Percentiles rank a stretch among this genome's conserved stretches.
Evolutionary conservation across 2,329 filamentous ascomycete genomes (phyloP).

Genomic region (Trichoderma gracile): DNA sequence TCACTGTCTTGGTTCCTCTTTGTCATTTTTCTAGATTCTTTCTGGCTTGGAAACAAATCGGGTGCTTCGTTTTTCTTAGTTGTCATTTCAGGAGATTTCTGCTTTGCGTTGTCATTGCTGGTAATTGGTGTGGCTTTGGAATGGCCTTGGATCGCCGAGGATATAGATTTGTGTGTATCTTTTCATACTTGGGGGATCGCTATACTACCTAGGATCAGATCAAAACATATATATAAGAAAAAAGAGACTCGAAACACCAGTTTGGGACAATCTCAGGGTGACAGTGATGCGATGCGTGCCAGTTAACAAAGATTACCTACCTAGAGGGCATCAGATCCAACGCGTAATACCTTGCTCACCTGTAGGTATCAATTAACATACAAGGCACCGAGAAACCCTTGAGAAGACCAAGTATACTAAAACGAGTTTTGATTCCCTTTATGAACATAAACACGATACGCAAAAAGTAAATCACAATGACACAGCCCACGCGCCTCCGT

Average conservation of each 20-base stretch:
- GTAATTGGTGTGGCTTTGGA: slow-evolving; percentile 11
- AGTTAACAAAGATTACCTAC: too few relatives aligned
- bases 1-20: not conserved
- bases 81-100: not conserved
- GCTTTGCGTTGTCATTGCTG: too few relatives aligned
- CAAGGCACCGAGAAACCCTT: not conserved
- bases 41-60: not conserved
- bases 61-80: not conserved
- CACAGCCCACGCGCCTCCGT: not conserved
- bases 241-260: not conserved
- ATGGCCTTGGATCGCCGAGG: not conserved
- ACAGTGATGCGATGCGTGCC: not conserved
- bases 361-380: not conserved
- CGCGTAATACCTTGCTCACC: too few relatives aligned
- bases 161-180: slow-evolving; percentile 1
- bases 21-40: not conserved
- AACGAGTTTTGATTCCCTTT: too few relatives aligned
- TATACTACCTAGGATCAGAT: not conserved
- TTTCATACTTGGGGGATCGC: not conserved
- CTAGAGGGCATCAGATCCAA: too few relatives aligned
- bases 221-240: not conserved
- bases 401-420: not conserved
- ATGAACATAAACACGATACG: too few relatives aligned
- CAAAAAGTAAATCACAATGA: not conserved
- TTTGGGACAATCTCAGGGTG: not conserved